phyloP scores from a whole-genome alignment of 73 alveolate species.

The Paramecium tetraurelia region DNA sequence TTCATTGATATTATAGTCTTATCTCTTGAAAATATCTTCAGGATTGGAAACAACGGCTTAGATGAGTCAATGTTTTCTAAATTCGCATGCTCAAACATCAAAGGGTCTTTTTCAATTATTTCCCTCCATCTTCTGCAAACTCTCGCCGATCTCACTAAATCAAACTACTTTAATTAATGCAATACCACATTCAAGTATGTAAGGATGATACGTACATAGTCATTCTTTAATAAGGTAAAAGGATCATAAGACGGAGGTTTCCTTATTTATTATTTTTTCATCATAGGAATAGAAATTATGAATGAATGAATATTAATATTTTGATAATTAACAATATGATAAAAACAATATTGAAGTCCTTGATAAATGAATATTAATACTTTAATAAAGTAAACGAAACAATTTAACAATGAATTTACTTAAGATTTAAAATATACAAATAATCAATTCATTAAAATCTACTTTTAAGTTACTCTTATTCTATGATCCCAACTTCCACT shows the following conservation, averaged over 20 bases:
- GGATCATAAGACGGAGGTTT: background rate
- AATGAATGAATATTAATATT: no score
- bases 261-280: background rate
- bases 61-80: background rate
- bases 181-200: background rate
- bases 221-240: background rate
- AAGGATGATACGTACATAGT: background rate
- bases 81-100: background rate
- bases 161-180: background rate
- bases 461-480: background rate
- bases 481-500: conserved; percentile 48
- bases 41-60: background rate
- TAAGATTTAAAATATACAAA: background rate
- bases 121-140: conserved; percentile 24
- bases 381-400: no score
- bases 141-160: background rate
- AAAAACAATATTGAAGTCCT: no score
- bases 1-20: background rate
- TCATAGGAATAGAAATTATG: background rate
- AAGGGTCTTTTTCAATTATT: background rate
- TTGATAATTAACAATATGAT: background rate
- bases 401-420: no score
- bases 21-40: background rate
- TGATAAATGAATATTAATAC: no score
- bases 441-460: background rate